A percentile compares a stretch with the other conserved stretches of the same genome.
Conservation (phyloP, 805 yeast genomes). For the Nematodospora valgi region DNA sequence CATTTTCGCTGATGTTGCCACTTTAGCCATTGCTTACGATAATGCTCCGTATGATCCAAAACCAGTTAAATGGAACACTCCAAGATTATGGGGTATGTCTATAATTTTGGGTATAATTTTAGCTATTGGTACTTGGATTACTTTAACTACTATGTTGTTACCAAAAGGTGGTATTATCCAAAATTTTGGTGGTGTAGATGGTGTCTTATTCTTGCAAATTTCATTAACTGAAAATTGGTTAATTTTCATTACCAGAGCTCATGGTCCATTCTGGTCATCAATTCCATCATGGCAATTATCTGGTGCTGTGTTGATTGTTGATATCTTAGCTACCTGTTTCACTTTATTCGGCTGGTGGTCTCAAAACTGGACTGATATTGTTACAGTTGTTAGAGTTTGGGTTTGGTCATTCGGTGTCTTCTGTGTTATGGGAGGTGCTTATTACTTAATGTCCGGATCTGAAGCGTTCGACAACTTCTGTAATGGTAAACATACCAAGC, state of each 20-base stretch:
- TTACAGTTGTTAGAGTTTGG: conserved; percentile 92
- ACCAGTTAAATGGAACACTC: conserved; percentile 96
- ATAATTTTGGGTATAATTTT: conserved; percentile 78
- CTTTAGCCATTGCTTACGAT: conserved; percentile 95
- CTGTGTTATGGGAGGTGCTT: conserved; percentile 95
- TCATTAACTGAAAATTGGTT: conserved; percentile 97
- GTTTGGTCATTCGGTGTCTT: conserved; percentile 94
- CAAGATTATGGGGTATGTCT: conserved; percentile 97
- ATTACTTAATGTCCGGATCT: conserved; percentile 86
- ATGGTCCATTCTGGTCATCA: conserved; percentile 98
- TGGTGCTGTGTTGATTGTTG: conserved; percentile 90
- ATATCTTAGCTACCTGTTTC: conserved; percentile 89
- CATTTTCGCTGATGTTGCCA: conserved; percentile 95
- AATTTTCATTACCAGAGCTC: conserved; percentile 94
- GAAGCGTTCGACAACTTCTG: conserved; percentile 77
- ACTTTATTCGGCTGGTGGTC: conserved; percentile 97
- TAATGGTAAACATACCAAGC: conserved; percentile 71
- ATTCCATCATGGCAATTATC: conserved; percentile 94
- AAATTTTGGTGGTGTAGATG: conserved; percentile 92
- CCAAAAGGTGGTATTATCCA: conserved; percentile 91
- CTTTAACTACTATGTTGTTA: conserved; percentile 90
- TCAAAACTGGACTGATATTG: conserved; percentile 95
- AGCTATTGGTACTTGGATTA: conserved; percentile 93
- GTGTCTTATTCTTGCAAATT: conserved; percentile 90
- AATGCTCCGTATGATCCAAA: conserved; percentile 91